These are phyloP conservation scores for Debaryomycetaceae sp. DNA, from an alignment of 1,139 yeast genomes.

Conservation along the genomic window DNA sequence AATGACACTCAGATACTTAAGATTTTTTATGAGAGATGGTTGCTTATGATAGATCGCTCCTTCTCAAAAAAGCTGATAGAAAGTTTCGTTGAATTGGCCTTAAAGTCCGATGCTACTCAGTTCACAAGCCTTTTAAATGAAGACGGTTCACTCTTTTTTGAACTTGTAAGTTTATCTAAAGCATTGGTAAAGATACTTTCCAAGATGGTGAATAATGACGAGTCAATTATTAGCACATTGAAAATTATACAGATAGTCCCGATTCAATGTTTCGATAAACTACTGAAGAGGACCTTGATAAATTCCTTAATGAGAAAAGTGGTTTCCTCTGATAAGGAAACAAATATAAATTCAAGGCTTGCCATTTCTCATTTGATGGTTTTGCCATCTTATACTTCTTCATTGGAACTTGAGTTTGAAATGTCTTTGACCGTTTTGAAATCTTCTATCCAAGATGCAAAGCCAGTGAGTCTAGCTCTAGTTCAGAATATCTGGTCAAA, in stretches of 20 bases:
- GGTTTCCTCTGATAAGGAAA: background rate
- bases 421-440: slow-evolving; percentile 19
- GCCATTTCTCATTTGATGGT: slow-evolving; percentile 34
- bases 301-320: slow-evolving; percentile 24
- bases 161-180: slow-evolving; percentile 34
- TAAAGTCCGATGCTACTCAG: slow-evolving; percentile 7
- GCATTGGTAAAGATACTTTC: slow-evolving; percentile 6
- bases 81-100: slow-evolving; percentile 12
- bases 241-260: slow-evolving; percentile 34
- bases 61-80: slow-evolving; percentile 20
- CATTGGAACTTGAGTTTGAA: slow-evolving; percentile 42
- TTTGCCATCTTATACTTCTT: slow-evolving; percentile 51
- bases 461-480: slow-evolving; percentile 14
- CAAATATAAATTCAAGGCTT: slow-evolving; percentile 11
- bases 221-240: slow-evolving; percentile 4
- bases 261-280: slow-evolving; percentile 46
- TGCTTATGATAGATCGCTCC: slow-evolving; percentile 40
- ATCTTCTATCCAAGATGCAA: slow-evolving; percentile 11
- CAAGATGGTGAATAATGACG: background rate
- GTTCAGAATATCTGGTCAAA: slow-evolving; percentile 28
- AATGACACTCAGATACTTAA: slow-evolving; percentile 14
- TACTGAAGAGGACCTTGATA: slow-evolving; percentile 35
- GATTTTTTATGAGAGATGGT: slow-evolving; percentile 52
- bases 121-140: slow-evolving; percentile 13
- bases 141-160: slow-evolving; percentile 32